These are phyloP conservation scores for Verbena officinalis DNA, from an alignment of 257 asterid genomes.

Conservation along the genomic window DNA sequence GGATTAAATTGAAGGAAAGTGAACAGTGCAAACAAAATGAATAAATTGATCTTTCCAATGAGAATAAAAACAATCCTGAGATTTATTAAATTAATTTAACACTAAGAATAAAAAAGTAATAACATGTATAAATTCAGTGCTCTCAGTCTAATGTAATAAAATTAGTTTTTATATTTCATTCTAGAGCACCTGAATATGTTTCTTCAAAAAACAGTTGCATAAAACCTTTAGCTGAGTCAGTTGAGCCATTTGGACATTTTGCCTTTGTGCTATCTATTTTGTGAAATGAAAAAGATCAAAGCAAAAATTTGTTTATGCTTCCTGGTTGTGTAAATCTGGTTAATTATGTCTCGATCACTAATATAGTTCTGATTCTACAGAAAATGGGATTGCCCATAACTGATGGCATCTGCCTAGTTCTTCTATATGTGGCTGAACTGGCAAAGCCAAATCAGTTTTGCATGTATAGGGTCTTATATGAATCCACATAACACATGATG, in stretches of 20 bases:
- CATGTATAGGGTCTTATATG: background rate
- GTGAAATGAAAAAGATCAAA: background rate
- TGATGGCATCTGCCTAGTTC: background rate
- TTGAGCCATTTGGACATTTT: background rate
- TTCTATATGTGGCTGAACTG: background rate
- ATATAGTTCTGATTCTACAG: background rate
- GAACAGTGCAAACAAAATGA: background rate
- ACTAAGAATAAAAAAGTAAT: background rate
- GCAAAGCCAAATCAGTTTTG: background rate
- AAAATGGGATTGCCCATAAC: background rate
- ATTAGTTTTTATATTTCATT: no score
- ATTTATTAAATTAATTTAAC: background rate
- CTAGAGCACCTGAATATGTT: background rate
- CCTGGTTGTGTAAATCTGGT: background rate
- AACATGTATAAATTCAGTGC: background rate
- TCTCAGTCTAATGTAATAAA: background rate
- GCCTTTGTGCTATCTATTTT: background rate
- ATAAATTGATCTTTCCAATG: background rate
- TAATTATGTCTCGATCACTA: slow-evolving; percentile 4
- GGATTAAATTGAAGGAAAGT: background rate
- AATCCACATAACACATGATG: background rate
- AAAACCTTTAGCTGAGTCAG: background rate
- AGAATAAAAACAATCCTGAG: background rate
- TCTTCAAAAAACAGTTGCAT: background rate
- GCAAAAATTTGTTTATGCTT: background rate